Percentiles rank a stretch among this genome's conserved stretches.
phyloP scores from a whole-genome alignment of 331 rosid genomes.

The Prunus yedoensis region DNA sequence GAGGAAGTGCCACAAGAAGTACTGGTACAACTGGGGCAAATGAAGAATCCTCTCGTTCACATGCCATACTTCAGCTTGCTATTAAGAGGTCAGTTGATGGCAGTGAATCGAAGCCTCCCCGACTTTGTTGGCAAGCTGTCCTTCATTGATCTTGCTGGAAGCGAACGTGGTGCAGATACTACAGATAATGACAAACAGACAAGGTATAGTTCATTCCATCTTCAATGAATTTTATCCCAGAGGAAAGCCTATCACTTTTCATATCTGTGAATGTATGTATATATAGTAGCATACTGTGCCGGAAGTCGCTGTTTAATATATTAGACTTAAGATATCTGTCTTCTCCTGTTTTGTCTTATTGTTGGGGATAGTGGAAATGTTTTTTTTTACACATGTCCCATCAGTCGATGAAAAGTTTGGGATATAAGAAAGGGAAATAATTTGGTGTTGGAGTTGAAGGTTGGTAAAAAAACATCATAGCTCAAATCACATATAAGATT shows the following conservation, averaged over 20 bases:
- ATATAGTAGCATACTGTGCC: background rate
- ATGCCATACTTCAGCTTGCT: slow-evolving; percentile 98
- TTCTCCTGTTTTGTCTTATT: background rate
- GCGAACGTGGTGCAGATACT: slow-evolving; percentile 99
- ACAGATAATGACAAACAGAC: slow-evolving; percentile 99
- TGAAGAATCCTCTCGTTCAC: slow-evolving; percentile 98
- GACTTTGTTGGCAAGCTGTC: slow-evolving; percentile 91
- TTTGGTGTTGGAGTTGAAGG: background rate
- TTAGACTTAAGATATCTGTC: background rate
- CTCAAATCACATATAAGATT: background rate
- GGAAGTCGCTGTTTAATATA: background rate
- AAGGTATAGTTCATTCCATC: slow-evolving; percentile 48
- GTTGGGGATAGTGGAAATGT: background rate
- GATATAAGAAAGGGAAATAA: background rate
- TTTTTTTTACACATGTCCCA: background rate
- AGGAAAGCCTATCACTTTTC: background rate
- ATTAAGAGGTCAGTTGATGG: slow-evolving; percentile 81
- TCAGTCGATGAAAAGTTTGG: background rate
- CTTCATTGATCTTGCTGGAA: slow-evolving; percentile 99
- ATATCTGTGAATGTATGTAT: background rate
- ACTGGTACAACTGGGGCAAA: slow-evolving; percentile 98
- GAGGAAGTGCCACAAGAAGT: slow-evolving; percentile 87
- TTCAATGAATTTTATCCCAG: slow-evolving; percentile 20
- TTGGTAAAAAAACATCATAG: background rate
- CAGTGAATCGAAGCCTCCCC: slow-evolving; percentile 88